Evolutionary conservation across 176 grass and related monocot species (phyloP).

Genomic region (Hordeum vulgare): DNA sequence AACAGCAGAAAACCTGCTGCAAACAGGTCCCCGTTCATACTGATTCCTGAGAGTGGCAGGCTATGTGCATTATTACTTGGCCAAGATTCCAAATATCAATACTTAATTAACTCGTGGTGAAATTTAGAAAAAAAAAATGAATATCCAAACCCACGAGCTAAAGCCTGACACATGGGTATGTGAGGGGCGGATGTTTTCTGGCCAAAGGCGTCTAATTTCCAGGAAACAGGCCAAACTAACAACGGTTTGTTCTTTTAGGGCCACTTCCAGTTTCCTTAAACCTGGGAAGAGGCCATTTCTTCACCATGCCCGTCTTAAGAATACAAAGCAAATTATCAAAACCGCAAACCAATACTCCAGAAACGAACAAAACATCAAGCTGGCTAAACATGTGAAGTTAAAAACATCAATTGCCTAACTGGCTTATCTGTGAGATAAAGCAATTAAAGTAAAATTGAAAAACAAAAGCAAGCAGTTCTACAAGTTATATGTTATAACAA

Average conservation of each 20-base stretch:
- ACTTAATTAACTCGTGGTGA: background rate
- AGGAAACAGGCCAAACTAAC: background rate
- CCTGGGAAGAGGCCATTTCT: background rate
- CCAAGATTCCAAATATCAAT: background rate
- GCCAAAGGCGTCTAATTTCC: background rate
- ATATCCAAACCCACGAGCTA: background rate
- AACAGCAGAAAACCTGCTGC: background rate
- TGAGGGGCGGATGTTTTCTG: too few relatives aligned
- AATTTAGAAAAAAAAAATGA: background rate
- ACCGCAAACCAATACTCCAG: background rate
- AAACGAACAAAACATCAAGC: background rate
- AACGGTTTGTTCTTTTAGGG: background rate
- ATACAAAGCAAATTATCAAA: background rate
- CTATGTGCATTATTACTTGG: too few relatives aligned
- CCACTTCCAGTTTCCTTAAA: background rate
- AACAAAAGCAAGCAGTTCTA: background rate
- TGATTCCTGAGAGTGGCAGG: too few relatives aligned
- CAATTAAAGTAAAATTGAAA: slow-evolving; percentile 5
- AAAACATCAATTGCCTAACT: background rate
- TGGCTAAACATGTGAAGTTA: background rate
- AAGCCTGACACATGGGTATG: background rate
- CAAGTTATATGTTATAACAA: background rate
- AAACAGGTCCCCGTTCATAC: background rate
- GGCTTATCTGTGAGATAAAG: background rate
- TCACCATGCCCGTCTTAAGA: too few relatives aligned